These are phyloP conservation scores for Fusarium abutilonis DNA, from an alignment of 2,329 filamentous ascomycete species.

Conservation along the genomic window DNA sequence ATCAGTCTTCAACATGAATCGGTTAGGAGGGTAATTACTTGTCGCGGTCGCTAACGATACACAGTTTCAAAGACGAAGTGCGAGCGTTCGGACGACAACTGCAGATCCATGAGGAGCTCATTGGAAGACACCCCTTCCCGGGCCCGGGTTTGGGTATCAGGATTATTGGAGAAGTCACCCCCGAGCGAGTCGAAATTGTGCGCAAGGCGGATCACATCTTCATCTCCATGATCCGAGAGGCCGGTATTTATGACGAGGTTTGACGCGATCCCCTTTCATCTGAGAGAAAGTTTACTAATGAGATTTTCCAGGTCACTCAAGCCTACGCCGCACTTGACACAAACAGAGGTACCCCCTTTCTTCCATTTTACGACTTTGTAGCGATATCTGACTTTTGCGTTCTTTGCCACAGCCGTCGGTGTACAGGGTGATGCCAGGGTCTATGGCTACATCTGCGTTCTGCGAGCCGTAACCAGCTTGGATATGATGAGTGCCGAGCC, in stretches of 20 bases:
- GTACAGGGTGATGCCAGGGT: constrained; percentile 46
- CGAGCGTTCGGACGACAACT: constrained; percentile 47
- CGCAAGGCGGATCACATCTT: constrained; percentile 76
- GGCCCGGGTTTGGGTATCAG: constrained; percentile 77
- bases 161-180: constrained; percentile 83
- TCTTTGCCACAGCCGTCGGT: constrained; percentile 49
- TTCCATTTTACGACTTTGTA: constrained; percentile 1
- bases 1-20: constrained; percentile 1
- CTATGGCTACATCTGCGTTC: constrained; percentile 47
- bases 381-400: constrained; percentile 17
- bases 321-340: constrained; percentile 44
- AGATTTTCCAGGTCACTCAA: constrained; percentile 38
- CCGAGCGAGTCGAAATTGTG: constrained; percentile 77
- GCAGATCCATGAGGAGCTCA: constrained; percentile 44
- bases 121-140: constrained; percentile 74
- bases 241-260: constrained; percentile 63
- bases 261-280: constrained; percentile 19
- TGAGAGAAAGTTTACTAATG: constrained; percentile 5
- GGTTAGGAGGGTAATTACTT: constrained; percentile 3
- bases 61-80: constrained; percentile 79
- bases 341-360: constrained; percentile 23
- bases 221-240: constrained; percentile 75
- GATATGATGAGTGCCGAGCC: constrained; percentile 75
- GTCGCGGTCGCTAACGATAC: constrained; percentile 15
- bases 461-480: constrained; percentile 54